Evolutionary conservation across 2,329 filamentous ascomycete genomes (phyloP).

Genomic region (Emmonsia crescens): DNA sequence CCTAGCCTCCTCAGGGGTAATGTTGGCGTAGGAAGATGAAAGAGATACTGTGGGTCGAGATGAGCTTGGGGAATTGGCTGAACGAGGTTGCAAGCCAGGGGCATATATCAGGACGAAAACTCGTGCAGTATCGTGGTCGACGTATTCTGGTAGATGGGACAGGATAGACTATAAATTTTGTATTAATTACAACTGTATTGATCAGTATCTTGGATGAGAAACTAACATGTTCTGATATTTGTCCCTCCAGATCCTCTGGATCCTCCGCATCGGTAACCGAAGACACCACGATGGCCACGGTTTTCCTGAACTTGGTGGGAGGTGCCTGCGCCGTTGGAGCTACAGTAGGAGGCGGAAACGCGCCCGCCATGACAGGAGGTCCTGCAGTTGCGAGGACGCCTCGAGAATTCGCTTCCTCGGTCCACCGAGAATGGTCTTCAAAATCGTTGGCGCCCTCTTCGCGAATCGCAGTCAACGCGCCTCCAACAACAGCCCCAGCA

Average conservation of each 20-base stretch:
- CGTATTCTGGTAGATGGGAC: slow-evolving; percentile 71
- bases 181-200: slow-evolving; percentile 5
- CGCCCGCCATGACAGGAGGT: slow-evolving; percentile 21
- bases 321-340: slow-evolving; percentile 22
- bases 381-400: slow-evolving; percentile 20
- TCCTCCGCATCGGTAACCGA: slow-evolving; percentile 46
- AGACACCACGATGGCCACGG: slow-evolving; percentile 79
- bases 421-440: slow-evolving; percentile 83
- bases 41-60: slow-evolving; percentile 52
- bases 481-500: slow-evolving; percentile 70
- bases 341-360: slow-evolving; percentile 17
- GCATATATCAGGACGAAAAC: slow-evolving; percentile 86
- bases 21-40: slow-evolving; percentile 80
- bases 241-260: slow-evolving; percentile 37
- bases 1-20: slow-evolving; percentile 57
- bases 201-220: neutral
- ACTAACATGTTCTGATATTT: slow-evolving; percentile 64
- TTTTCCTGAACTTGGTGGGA: slow-evolving; percentile 50
- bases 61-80: slow-evolving; percentile 24
- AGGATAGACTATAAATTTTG: slow-evolving; percentile 58
- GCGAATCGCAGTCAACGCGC: slow-evolving; percentile 68
- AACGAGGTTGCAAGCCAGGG: slow-evolving; percentile 59
- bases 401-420: slow-evolving; percentile 71
- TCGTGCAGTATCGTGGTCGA: slow-evolving; percentile 61
- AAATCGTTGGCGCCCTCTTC: slow-evolving; percentile 74